Evolutionary conservation across 1,139 yeast species (phyloP).

Genomic region (Debaryomyces subglobosus): DNA sequence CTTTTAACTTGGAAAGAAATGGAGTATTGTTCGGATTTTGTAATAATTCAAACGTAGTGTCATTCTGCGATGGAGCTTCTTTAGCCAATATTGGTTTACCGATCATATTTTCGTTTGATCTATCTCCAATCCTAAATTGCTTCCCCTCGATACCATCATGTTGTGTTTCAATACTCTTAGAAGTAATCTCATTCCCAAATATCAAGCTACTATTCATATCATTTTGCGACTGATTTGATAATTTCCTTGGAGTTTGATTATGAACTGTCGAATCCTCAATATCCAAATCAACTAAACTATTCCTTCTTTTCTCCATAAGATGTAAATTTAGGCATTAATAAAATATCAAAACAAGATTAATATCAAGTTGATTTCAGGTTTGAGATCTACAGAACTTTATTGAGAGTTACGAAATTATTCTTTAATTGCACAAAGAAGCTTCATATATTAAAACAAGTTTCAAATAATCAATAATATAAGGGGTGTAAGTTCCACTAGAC

Average conservation of each 20-base stretch:
- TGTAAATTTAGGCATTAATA: not conserved
- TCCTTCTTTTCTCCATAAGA: conserved; percentile 3
- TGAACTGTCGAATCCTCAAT: not conserved
- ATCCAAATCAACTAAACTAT: not conserved
- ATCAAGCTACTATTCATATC: conserved; percentile 25
- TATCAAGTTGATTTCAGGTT: not conserved
- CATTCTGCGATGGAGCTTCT: conserved; percentile 10
- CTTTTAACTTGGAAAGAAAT: conserved; percentile 13
- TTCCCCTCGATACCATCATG: not conserved
- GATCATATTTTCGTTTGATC: not conserved
- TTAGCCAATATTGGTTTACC: not conserved
- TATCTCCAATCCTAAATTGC: not conserved
- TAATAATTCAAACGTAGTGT: conserved; percentile 11
- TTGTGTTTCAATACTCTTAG: conserved; percentile 2
- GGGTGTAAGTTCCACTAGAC: not conserved
- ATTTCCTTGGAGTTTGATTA: conserved; percentile 1
- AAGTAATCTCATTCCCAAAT: conserved; percentile 22
- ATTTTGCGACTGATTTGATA: conserved; percentile 8
- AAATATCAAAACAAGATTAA: not conserved
- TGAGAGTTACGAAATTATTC: not conserved
- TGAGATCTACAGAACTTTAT: not conserved
- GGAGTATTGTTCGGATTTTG: conserved; percentile 13
- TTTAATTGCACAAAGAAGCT: conserved; percentile 5
- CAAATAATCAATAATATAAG: not conserved
- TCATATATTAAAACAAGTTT: conserved; percentile 2